These are phyloP conservation scores for Myriosclerotinia duriaeana DNA, from an alignment of 2,329 filamentous ascomycete species.

Conservation along the genomic window DNA sequence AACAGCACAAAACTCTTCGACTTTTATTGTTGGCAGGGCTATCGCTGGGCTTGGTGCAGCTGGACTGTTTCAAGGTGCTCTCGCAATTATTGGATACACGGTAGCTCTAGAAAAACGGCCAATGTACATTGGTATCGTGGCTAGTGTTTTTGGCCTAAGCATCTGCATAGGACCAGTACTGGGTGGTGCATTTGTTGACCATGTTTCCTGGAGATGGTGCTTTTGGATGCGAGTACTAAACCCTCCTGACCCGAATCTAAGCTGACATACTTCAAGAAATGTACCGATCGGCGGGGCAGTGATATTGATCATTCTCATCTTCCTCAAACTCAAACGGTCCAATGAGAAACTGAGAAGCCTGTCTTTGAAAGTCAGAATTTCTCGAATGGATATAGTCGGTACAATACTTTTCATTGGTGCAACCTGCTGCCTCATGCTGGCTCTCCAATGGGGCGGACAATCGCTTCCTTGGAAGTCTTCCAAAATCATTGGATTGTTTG, in stretches of 20 bases:
- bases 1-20: conserved; percentile 44
- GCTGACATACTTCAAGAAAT: conserved; percentile 22
- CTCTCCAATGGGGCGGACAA: conserved; percentile 45
- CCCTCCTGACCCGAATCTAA: neutral
- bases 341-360: conserved; percentile 29
- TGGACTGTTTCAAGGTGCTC: conserved; percentile 50
- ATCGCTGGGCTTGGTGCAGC: conserved; percentile 51
- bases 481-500: conserved; percentile 41
- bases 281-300: conserved; percentile 42
- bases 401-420: conserved; percentile 41
- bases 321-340: conserved; percentile 46
- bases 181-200: conserved; percentile 60
- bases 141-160: conserved; percentile 19
- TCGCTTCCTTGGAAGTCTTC: conserved; percentile 42
- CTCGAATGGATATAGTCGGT: conserved; percentile 41
- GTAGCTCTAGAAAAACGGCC: conserved; percentile 32
- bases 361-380: conserved; percentile 33
- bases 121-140: conserved; percentile 22
- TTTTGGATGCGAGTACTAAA: conserved; percentile 39
- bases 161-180: conserved; percentile 54
- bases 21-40: conserved; percentile 49
- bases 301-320: conserved; percentile 41
- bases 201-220: conserved; percentile 43
- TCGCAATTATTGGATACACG: conserved; percentile 51
- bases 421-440: conserved; percentile 43